Evolutionary conservation across 73 alveolate species (phyloP).

Genomic region (Symbiodinium pilosum): DNA sequence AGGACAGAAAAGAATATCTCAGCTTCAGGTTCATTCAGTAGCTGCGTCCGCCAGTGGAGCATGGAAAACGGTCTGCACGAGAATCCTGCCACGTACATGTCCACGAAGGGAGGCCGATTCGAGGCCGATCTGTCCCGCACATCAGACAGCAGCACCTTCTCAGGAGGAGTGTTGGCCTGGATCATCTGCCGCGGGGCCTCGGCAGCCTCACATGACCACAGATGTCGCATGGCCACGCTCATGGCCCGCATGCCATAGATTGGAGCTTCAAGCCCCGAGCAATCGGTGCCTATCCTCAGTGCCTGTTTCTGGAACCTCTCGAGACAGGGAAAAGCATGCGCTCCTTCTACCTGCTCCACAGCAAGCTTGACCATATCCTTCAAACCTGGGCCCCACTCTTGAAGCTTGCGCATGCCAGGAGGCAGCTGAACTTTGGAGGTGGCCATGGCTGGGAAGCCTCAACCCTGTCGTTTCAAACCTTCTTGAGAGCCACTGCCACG

Average conservation of each 20-base stretch:
- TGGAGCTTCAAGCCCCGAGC: conserved; percentile 44
- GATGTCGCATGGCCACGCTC: not conserved
- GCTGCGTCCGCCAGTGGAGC: not conserved
- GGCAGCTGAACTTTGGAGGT: too few relatives aligned
- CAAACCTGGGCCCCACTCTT: too few relatives aligned
- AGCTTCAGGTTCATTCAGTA: conserved; percentile 2
- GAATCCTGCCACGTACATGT: conserved; percentile 20
- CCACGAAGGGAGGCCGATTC: not conserved
- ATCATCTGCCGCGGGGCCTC: not conserved
- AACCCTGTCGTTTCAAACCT: too few relatives aligned
- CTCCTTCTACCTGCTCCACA: too few relatives aligned
- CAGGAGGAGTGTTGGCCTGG: not conserved
- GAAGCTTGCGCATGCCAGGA: too few relatives aligned
- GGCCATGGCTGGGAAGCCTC: too few relatives aligned
- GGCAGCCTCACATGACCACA: not conserved
- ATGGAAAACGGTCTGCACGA: conserved; percentile 36
- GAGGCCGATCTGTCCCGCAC: not conserved
- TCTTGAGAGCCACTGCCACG: too few relatives aligned
- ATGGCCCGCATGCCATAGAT: not conserved
- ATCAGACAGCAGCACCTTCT: not conserved
- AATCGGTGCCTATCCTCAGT: conserved; percentile 38
- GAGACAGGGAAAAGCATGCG: too few relatives aligned
- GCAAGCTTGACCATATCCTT: too few relatives aligned
- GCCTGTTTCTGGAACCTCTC: too few relatives aligned
- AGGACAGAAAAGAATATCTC: not conserved